Conservation (phyloP, 2,329 filamentous ascomycete species). For the Dothidotthia symphoricarpi region DNA sequence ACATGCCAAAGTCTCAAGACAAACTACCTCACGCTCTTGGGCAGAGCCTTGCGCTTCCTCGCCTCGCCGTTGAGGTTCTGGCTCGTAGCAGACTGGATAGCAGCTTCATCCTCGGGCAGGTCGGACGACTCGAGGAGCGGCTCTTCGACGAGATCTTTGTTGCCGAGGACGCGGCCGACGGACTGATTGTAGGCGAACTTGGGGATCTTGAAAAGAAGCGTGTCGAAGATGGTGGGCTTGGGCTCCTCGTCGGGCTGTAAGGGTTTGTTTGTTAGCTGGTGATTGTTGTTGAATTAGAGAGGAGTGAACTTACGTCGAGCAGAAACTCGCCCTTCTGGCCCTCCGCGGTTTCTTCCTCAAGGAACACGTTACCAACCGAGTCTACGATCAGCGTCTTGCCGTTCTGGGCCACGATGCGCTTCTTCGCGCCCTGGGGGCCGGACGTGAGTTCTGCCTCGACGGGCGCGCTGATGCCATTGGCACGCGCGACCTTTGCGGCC, state of each 20-base stretch:
- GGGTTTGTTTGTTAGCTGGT: constrained; percentile 17
- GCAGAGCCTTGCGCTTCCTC: constrained; percentile 41
- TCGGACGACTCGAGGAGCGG: constrained; percentile 38
- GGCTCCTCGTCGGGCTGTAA: constrained; percentile 73
- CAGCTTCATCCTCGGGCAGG: constrained; percentile 40
- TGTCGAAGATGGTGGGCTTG: constrained; percentile 75
- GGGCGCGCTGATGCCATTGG: constrained; percentile 54
- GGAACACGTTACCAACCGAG: constrained; percentile 83
- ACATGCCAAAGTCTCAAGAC: too few relatives aligned
- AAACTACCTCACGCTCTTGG: constrained; percentile 25
- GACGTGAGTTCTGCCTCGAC: constrained; percentile 52
- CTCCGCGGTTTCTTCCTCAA: constrained; percentile 89
- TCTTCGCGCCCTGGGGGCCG: constrained; percentile 72
- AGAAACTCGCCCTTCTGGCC: constrained; percentile 80
- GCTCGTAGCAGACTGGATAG: constrained; percentile 45
- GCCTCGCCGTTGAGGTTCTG: constrained; percentile 48
- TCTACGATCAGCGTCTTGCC: constrained; percentile 94
- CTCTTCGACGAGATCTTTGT: constrained; percentile 39
- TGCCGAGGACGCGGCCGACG: constrained; percentile 45
- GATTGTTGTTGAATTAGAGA: neutral
- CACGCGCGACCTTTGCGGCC: constrained; percentile 56
- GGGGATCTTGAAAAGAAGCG: constrained; percentile 76
- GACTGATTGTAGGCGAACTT: constrained; percentile 64
- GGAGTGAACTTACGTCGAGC: constrained; percentile 68
- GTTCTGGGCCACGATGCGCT: constrained; percentile 88